Percentiles rank a stretch among this genome's conserved stretches.
These are phyloP conservation scores for Kuraishia capsulata DNA, from an alignment of 805 yeast species.

Conservation along the genomic window DNA sequence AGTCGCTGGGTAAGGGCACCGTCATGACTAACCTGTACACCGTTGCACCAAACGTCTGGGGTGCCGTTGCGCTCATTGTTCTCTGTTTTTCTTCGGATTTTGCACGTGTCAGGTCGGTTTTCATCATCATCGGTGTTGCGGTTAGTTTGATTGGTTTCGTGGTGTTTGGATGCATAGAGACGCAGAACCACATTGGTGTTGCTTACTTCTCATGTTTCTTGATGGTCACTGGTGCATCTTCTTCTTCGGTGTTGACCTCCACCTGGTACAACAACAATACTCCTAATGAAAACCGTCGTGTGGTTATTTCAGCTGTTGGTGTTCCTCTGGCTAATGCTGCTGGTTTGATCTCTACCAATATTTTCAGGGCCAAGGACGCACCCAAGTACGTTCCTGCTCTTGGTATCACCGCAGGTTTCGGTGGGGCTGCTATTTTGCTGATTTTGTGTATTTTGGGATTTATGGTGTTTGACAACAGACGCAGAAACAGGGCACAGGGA, in stretches of 20 bases:
- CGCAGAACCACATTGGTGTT: conserved; percentile 28
- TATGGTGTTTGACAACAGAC: conserved; percentile 33
- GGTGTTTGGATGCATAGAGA: conserved; percentile 36
- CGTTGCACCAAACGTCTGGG: conserved; percentile 42
- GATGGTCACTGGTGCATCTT: conserved; percentile 40
- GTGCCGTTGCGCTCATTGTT: conserved; percentile 31
- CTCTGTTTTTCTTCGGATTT: conserved; percentile 34
- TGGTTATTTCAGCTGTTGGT: conserved; percentile 36
- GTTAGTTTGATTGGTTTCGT: conserved; percentile 35
- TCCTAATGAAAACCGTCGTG: conserved; percentile 35
- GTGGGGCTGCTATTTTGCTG: conserved; percentile 31
- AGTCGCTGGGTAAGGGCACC: conserved; percentile 27
- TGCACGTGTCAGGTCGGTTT: conserved; percentile 26
- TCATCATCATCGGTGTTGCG: conserved; percentile 27
- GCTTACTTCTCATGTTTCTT: conserved; percentile 35
- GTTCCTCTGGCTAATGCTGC: conserved; percentile 50
- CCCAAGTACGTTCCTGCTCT: conserved; percentile 47
- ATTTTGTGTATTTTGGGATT: conserved; percentile 17
- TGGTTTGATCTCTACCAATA: conserved; percentile 44
- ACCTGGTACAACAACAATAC: conserved; percentile 40
- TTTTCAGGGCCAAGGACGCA: conserved; percentile 40
- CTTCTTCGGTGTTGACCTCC: conserved; percentile 39
- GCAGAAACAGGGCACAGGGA: conserved; percentile 30
- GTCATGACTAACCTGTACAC: conserved; percentile 32
- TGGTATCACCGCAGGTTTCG: conserved; percentile 35